A percentile compares a stretch with the other conserved stretches of the same genome.
Evolutionary conservation across 192 early-diverging fungal genomes (phyloP).

Genomic region (Coemansia sp.): DNA sequence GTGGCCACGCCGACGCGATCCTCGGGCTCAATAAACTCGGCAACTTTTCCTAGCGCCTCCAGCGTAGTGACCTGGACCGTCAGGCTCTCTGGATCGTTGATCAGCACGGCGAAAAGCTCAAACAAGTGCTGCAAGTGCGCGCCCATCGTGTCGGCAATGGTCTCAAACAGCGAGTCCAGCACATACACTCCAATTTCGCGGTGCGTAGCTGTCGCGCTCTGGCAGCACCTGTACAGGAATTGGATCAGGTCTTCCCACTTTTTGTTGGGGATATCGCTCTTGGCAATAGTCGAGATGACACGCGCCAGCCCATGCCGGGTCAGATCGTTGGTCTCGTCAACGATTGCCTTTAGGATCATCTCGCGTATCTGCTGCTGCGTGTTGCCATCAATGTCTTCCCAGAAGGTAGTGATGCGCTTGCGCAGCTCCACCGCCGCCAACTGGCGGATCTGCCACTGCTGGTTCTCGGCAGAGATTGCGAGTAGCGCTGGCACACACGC

Average conservation of each 20-base stretch:
- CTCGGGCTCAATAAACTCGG: slow-evolving; percentile 75
- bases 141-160: slow-evolving; percentile 63
- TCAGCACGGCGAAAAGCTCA: slow-evolving; percentile 68
- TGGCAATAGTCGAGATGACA: slow-evolving; percentile 86
- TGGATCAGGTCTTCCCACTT: slow-evolving; percentile 76
- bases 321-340: slow-evolving; percentile 66
- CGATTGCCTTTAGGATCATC: slow-evolving; percentile 66
- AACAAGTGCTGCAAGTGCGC: slow-evolving; percentile 67
- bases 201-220: slow-evolving; percentile 66
- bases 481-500: slow-evolving; percentile 80
- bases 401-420: slow-evolving; percentile 76
- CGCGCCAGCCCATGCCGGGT: slow-evolving; percentile 79
- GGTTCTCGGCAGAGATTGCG: slow-evolving; percentile 64
- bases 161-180: slow-evolving; percentile 84
- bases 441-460: slow-evolving; percentile 74
- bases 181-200: slow-evolving; percentile 86
- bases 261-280: slow-evolving; percentile 72
- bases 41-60: slow-evolving; percentile 76
- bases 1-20: slow-evolving; percentile 66
- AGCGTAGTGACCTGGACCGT: slow-evolving; percentile 78
- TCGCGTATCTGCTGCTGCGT: slow-evolving; percentile 62
- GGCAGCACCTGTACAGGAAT: slow-evolving; percentile 79
- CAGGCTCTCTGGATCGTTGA: slow-evolving; percentile 81
- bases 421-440: slow-evolving; percentile 86
- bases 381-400: slow-evolving; percentile 63